A percentile compares a stretch with the other conserved stretches of the same genome.
These are phyloP conservation scores for Podaxis sp. DNA, from an alignment of 768 basidiomycete species.

Conservation along the genomic window DNA sequence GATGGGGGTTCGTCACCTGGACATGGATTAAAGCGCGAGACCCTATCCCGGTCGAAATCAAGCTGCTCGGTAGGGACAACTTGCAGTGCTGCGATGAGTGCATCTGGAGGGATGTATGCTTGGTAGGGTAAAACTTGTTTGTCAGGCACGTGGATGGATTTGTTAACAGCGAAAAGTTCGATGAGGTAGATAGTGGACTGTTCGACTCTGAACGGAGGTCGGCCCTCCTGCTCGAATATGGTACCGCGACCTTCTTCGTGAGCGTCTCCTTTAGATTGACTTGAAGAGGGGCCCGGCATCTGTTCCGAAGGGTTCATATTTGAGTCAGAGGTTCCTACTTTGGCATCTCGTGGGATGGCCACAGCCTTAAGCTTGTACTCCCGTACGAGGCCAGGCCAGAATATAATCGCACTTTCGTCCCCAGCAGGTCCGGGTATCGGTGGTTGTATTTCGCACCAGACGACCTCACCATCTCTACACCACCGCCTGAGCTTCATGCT, in stretches of 20 bases:
- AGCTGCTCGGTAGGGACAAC: constrained; percentile 40
- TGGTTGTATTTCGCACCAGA: constrained; percentile 13
- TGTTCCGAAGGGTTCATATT: background rate
- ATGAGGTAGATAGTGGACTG: constrained; percentile 69
- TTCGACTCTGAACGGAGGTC: constrained; percentile 51
- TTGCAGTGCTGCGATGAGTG: constrained; percentile 50
- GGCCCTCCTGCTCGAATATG: constrained; percentile 21
- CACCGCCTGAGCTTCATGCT: constrained; percentile 44
- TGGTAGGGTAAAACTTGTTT: constrained; percentile 72
- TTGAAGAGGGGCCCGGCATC: background rate
- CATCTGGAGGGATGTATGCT: constrained; percentile 54
- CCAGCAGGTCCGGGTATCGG: constrained; percentile 4
- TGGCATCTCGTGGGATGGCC: constrained; percentile 2
- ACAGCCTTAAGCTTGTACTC: constrained; percentile 11
- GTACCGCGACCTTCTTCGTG: constrained; percentile 22
- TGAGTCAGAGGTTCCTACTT: constrained; percentile 12
- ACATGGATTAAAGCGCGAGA: constrained; percentile 54
- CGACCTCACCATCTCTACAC: constrained; percentile 16
- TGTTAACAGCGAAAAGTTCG: constrained; percentile 59
- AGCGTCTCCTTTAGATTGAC: constrained; percentile 10
- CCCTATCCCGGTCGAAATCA: constrained; percentile 36
- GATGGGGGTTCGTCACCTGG: constrained; percentile 25
- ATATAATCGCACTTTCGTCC: constrained; percentile 7
- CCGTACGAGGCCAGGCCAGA: constrained; percentile 16
- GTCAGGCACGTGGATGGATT: constrained; percentile 48